Evolutionary conservation across 2,329 filamentous ascomycete species (phyloP).

Genomic region (Nothomitra cinnamomea): DNA sequence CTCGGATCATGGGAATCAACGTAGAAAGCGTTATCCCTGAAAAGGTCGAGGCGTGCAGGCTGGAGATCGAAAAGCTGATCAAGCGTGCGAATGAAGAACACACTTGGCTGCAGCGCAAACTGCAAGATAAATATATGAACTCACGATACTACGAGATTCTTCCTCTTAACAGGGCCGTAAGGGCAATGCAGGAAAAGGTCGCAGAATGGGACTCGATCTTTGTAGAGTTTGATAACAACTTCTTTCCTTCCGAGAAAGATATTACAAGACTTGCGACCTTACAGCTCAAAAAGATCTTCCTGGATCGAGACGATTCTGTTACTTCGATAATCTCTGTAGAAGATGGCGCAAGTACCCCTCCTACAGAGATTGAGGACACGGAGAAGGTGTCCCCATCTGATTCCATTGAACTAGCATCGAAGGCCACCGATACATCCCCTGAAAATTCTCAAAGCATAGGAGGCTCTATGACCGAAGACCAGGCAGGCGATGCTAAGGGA

Average conservation of each 20-base stretch:
- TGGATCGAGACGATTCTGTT: slow-evolving; percentile 67
- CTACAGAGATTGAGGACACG: slow-evolving; percentile 21
- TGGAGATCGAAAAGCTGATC: slow-evolving; percentile 61
- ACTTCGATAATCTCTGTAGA: slow-evolving; percentile 57
- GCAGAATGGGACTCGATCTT: slow-evolving; percentile 88
- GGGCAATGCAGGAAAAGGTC: slow-evolving; percentile 82
- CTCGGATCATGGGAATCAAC: slow-evolving; percentile 72
- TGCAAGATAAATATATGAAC: slow-evolving; percentile 81
- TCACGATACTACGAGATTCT: slow-evolving; percentile 96
- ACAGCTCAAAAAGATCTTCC: slow-evolving; percentile 87
- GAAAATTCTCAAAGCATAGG: slow-evolving; percentile 49
- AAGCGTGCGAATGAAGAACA: slow-evolving; percentile 78
- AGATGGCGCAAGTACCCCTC: slow-evolving; percentile 37
- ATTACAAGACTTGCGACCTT: slow-evolving; percentile 81
- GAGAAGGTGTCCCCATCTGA: slow-evolving; percentile 17
- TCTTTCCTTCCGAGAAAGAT: slow-evolving; percentile 88
- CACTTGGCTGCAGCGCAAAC: slow-evolving; percentile 49
- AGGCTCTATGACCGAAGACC: slow-evolving; percentile 47
- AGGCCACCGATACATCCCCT: slow-evolving; percentile 31
- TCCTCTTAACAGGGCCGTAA: slow-evolving; percentile 73
- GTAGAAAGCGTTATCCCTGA: slow-evolving; percentile 82
- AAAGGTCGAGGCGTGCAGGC: slow-evolving; percentile 64
- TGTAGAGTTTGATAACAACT: slow-evolving; percentile 78
- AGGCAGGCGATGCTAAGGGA: slow-evolving; percentile 23
- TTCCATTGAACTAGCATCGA: slow-evolving; percentile 17